These are phyloP conservation scores for Pleurotus tuoliensis DNA, from an alignment of 768 basidiomycete species.

Conservation along the genomic window DNA sequence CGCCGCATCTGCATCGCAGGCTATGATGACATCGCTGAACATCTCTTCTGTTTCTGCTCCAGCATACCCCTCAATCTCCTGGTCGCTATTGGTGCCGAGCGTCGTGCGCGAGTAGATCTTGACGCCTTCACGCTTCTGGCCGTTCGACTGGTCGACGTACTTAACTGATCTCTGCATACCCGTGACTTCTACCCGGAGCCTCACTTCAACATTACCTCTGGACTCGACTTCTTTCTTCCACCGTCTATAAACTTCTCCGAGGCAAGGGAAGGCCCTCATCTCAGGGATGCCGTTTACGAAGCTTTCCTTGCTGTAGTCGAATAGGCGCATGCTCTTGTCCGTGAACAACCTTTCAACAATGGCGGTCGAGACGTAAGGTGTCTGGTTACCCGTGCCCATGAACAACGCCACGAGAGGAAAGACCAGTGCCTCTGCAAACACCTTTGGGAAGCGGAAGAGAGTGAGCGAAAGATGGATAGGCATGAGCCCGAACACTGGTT, in stretches of 20 bases:
- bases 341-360: slow-evolving; percentile 30
- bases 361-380: slow-evolving; percentile 28
- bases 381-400: slow-evolving; percentile 31
- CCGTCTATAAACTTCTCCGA: slow-evolving; percentile 21
- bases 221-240: slow-evolving; percentile 24
- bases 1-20: slow-evolving; percentile 24
- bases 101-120: slow-evolving; percentile 23
- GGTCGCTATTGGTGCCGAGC: slow-evolving; percentile 23
- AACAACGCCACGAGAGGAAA: slow-evolving; percentile 28
- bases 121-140: slow-evolving; percentile 14
- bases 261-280: slow-evolving; percentile 25
- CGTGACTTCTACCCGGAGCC: slow-evolving; percentile 22
- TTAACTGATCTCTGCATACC: slow-evolving; percentile 19
- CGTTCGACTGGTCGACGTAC: slow-evolving; percentile 1
- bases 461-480: slow-evolving; percentile 25
- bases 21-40: slow-evolving; percentile 25
- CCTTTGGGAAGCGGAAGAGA: slow-evolving; percentile 28
- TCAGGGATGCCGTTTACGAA: slow-evolving; percentile 26
- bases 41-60: slow-evolving; percentile 21
- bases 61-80: slow-evolving; percentile 20
- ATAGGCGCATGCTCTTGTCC: slow-evolving; percentile 30
- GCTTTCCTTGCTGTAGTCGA: slow-evolving; percentile 26
- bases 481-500: slow-evolving; percentile 25
- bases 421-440: slow-evolving; percentile 26
- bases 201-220: slow-evolving; percentile 20